These are phyloP conservation scores for Fomitopsis schrenkii DNA, from an alignment of 1,284 basidiomycete genomes.

Conservation along the genomic window DNA sequence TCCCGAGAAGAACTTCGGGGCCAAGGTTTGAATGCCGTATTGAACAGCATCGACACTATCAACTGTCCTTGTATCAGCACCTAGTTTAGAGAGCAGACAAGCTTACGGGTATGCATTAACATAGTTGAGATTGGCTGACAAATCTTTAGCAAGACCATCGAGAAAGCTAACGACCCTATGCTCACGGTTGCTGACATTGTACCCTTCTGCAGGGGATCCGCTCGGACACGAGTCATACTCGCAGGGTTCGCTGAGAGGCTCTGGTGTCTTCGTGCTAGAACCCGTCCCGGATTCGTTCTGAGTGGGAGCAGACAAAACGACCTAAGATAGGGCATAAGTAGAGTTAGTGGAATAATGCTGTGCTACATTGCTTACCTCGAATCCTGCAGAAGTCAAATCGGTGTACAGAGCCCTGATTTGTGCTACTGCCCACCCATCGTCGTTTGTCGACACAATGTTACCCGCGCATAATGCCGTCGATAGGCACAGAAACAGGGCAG, in stretches of 20 bases:
- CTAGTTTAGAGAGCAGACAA: neutral
- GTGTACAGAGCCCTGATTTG: constrained; percentile 42
- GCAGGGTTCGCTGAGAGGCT: constrained; percentile 29
- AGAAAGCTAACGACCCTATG: neutral
- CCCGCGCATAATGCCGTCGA: neutral
- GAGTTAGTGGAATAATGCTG: neutral
- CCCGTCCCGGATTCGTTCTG: constrained; percentile 41
- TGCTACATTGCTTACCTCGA: constrained; percentile 30
- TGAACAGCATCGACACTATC: constrained; percentile 37
- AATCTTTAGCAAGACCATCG: neutral
- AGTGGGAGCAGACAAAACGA: constrained; percentile 39
- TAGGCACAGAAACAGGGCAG: no score
- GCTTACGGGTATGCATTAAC: constrained; percentile 21
- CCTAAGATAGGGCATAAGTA: constrained; percentile 20
- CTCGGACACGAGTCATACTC: constrained; percentile 37
- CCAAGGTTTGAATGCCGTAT: constrained; percentile 43
- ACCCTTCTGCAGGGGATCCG: constrained; percentile 39
- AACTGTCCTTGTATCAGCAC: neutral
- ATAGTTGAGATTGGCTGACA: constrained; percentile 18
- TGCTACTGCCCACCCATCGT: constrained; percentile 50
- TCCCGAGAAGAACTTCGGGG: constrained; percentile 37
- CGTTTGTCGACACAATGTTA: constrained; percentile 35
- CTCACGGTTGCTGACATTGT: constrained; percentile 39
- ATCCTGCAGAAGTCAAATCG: constrained; percentile 36
- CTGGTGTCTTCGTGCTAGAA: constrained; percentile 26